Conservation (phyloP, 768 basidiomycete species). For the Mycena amicta region DNA sequence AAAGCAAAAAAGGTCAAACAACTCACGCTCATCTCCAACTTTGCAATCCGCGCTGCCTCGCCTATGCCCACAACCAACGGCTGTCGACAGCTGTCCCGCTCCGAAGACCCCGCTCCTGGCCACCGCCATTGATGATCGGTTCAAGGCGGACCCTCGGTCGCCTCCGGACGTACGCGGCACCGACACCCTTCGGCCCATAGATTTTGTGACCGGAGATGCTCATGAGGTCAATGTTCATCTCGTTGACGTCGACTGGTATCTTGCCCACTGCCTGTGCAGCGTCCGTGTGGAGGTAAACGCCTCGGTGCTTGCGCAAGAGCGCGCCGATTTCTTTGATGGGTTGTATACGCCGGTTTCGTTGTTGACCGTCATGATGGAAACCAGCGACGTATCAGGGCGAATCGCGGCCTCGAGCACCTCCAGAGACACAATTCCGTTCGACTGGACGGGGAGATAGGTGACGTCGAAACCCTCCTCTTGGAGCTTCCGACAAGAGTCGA, state of each 20-base stretch:
- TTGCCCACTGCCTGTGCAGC: conserved; percentile 95
- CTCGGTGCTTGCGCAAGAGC: conserved; percentile 82
- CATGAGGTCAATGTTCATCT: conserved; percentile 93
- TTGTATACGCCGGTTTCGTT: conserved; percentile 99
- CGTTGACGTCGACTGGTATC: conserved; percentile 90
- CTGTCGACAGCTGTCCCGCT: conserved; percentile 92
- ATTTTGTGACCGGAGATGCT: conserved; percentile 97
- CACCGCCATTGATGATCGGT: conserved; percentile 93
- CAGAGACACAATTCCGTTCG: conserved; percentile 81
- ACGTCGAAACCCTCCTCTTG: conserved; percentile 97
- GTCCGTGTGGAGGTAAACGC: conserved; percentile 95
- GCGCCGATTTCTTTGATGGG: conserved; percentile 94
- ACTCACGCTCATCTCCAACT: conserved; percentile 91
- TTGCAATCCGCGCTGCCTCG: conserved; percentile 91
- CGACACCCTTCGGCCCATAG: conserved; percentile 97
- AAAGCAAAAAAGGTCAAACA: conserved; percentile 16
- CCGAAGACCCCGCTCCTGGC: conserved; percentile 93
- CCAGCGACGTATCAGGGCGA: conserved; percentile 89
- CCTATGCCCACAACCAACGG: conserved; percentile 91
- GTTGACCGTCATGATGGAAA: conserved; percentile 98
- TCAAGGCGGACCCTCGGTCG: conserved; percentile 92
- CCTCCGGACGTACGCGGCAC: conserved; percentile 91
- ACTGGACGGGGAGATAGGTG: conserved; percentile 93
- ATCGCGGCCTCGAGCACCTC: conserved; percentile 83
- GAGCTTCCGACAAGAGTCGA: conserved; percentile 95